A percentile compares a stretch with the other conserved stretches of the same genome.
Evolutionary conservation across 768 basidiomycete species (phyloP).

Genomic region (Hericium alpestre): DNA sequence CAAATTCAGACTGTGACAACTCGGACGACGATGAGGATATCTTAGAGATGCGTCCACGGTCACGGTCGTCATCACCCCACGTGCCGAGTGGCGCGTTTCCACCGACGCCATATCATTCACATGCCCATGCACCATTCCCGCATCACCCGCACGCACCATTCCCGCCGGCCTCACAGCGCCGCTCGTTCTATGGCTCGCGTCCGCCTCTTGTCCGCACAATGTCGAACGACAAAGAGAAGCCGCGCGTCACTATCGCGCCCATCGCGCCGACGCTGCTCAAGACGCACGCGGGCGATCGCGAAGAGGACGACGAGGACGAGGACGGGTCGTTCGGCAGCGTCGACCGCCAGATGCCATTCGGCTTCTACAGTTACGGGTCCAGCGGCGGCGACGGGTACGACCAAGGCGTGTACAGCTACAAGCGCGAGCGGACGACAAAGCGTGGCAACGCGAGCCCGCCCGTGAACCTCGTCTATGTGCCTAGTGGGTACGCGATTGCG

Average conservation of each 20-base stretch:
- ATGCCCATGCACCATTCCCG: conserved; percentile 7
- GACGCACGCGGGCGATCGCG: conserved; percentile 40
- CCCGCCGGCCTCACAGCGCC: too few relatives aligned
- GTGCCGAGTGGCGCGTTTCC: neutral
- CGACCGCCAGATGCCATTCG: conserved; percentile 4
- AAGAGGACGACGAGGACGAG: conserved; percentile 19
- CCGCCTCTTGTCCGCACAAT: conserved; percentile 22
- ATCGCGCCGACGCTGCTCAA: conserved; percentile 83
- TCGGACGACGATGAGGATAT: conserved; percentile 41
- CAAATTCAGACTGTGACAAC: neutral
- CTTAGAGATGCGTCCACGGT: conserved; percentile 51
- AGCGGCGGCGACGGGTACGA: too few relatives aligned
- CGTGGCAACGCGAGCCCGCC: too few relatives aligned
- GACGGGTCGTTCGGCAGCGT: conserved; percentile 19
- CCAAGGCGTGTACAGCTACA: too few relatives aligned
- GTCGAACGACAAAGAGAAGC: conserved; percentile 26
- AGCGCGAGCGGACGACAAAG: too few relatives aligned
- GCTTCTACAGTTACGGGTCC: conserved; percentile 19
- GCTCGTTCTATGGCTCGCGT: conserved; percentile 11
- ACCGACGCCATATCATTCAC: neutral
- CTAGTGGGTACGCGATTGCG: conserved; percentile 23
- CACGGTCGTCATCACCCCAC: conserved; percentile 26
- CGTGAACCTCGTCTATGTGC: conserved; percentile 67
- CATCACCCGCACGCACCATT: conserved; percentile 13
- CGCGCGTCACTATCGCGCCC: conserved; percentile 59